Base-by-base conservation (phyloP, 2,329 filamentous ascomycete species). In the Aspergillus fumigatiaffinis region DNA sequence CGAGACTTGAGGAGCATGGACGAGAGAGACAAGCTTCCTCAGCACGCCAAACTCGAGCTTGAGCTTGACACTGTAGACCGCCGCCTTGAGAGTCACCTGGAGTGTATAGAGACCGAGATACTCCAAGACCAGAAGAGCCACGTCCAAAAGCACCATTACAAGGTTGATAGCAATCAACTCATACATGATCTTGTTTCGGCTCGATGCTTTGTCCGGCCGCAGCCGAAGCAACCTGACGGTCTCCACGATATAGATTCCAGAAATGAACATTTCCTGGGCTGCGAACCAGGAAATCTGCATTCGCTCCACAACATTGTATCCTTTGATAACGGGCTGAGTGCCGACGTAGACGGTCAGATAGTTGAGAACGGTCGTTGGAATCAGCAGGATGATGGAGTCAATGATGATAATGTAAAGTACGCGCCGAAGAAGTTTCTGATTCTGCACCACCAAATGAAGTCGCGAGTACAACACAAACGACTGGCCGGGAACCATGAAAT, bases 401-500 rank as follows among this genome's bases (percentile, higher is more conserved):
- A 80, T 64, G 50, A 85, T 78, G 59, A 88, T 87, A 77, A 87
- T 82, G 59, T 69, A 78, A 0, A 85, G 74, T 0, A 84, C 77
- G 44, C 75, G 74, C 21, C 76, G 78, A 2, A 87, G 71, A 2
- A 81, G 66, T 0, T 65, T 69, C 4, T 71, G 72, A 48, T 80
- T 82, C 48, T 79, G 79, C 0, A 83, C 73, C n/a, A 87, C 76
- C 8, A 87, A 74, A 63, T 87, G 84, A 1, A 87, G 77, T 7
- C 85, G 79, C 0, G 84, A 87, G 73, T 84, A 87, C 1, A 87
- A 74, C 0, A 87, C 84, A n/a, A 87, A 63, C 0, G 81, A 82
- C 66, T 86, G 83, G 1, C 84, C 84, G 2, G 84, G 84, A 1
- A 87, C 80, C 82, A 87, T 85, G 6, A 76, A 63, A 60, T 81